Percentiles rank a stretch among this genome's conserved stretches.
Conservation (phyloP, 208 protist genomes). For the Leishmania amazonensis region DNA sequence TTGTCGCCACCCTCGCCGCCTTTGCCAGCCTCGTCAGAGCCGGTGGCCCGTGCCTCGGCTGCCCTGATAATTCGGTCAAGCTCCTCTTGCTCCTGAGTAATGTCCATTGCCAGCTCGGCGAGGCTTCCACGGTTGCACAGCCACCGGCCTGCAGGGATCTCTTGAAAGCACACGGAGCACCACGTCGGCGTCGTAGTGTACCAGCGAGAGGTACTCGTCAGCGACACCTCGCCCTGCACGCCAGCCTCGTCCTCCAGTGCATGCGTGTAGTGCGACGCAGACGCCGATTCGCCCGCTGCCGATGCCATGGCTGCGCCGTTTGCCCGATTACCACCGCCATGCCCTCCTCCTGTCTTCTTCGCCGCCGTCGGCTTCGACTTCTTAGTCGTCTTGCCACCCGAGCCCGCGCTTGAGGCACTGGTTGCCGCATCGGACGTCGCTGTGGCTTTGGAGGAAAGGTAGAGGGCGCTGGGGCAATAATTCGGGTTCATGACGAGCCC, state of each 20-base stretch:
- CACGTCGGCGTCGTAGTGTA: conserved; percentile 36
- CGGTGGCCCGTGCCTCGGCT: background rate
- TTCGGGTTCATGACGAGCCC: conserved; percentile 49
- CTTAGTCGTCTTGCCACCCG: background rate
- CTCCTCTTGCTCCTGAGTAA: conserved; percentile 40
- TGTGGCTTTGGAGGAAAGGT: conserved; percentile 35
- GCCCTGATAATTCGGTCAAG: conserved; percentile 3
- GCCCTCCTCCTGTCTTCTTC: background rate
- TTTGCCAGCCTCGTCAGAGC: conserved; percentile 1
- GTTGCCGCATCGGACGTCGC: background rate
- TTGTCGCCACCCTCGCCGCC: background rate
- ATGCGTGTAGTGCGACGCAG: conserved; percentile 7
- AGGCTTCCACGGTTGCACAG: conserved; percentile 59
- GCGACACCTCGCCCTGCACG: background rate
- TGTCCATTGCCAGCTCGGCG: conserved; percentile 42
- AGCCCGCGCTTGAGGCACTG: background rate
- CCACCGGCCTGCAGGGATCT: conserved; percentile 41
- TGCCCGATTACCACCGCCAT: background rate
- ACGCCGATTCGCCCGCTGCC: background rate
- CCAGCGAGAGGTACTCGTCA: conserved; percentile 4
- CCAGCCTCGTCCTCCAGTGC: background rate
- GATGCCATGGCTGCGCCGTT: too few species aligned
- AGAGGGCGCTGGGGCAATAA: conserved; percentile 48
- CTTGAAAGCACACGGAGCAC: conserved; percentile 54
- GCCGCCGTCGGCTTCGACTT: background rate